Conservation (phyloP, 1,284 basidiomycete genomes). For the Meira miltonrushii region DNA sequence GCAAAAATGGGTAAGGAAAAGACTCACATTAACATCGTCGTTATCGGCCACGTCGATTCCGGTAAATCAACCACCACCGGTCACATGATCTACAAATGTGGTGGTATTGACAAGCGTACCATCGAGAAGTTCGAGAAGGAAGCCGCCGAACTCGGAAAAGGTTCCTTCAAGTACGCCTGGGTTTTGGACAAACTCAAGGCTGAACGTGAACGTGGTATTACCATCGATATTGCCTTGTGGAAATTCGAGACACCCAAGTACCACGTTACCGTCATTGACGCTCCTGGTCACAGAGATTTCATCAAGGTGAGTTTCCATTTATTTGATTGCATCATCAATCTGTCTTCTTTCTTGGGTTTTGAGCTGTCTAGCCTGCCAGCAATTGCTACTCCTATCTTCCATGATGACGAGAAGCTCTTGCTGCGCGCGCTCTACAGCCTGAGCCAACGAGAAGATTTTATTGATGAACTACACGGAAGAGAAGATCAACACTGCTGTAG, state of each 20-base stretch:
- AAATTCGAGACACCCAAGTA: slow-evolving; percentile 55
- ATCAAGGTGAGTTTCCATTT: slow-evolving; percentile 69
- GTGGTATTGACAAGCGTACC: slow-evolving; percentile 99
- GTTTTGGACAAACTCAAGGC: slow-evolving; percentile 99
- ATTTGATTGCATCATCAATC: slow-evolving; percentile 28
- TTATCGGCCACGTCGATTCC: slow-evolving; percentile 53
- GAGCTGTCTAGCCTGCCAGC: no score
- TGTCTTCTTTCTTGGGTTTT: no score
- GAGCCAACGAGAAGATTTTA: background rate
- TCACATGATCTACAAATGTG: slow-evolving; percentile 99
- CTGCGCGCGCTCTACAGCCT: no score
- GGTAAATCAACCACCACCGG: slow-evolving; percentile 99
- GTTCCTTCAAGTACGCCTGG: slow-evolving; percentile 96
- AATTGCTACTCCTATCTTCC: background rate
- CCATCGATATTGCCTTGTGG: slow-evolving; percentile 86
- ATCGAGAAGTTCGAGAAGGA: slow-evolving; percentile 99
- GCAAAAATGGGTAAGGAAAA: no score
- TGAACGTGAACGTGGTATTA: slow-evolving; percentile 98
- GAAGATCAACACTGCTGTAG: background rate
- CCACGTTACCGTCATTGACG: slow-evolving; percentile 77
- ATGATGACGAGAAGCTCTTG: no score
- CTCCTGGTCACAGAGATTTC: slow-evolving; percentile 99
- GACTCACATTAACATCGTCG: slow-evolving; percentile 52
- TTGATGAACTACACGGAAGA: background rate
- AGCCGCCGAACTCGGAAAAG: slow-evolving; percentile 98